Percentiles rank a stretch among this genome's conserved stretches.
These are phyloP conservation scores for Saussurea involucrata DNA, from an alignment of 129 eudicot species.

Conservation along the genomic window DNA sequence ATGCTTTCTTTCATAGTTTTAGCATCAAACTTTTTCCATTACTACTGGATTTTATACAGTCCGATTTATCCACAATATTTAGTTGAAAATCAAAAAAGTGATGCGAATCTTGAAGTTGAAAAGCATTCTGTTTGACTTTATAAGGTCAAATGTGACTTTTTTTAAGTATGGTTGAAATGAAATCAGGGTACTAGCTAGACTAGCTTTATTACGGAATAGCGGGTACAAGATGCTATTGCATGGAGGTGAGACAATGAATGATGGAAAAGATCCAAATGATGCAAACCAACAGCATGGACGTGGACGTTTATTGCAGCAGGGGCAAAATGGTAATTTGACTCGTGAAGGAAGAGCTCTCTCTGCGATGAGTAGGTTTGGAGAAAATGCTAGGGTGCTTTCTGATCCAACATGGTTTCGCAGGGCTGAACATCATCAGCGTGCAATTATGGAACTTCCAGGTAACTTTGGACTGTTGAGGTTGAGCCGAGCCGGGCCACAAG, in stretches of 20 bases:
- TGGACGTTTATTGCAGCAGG: conserved; percentile 29
- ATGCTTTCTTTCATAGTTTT: not conserved
- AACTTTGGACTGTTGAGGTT: not conserved
- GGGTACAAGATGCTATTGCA: conserved; percentile 94
- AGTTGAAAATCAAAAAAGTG: not conserved
- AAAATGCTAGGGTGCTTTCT: conserved; percentile 61
- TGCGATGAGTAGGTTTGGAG: conserved; percentile 79
- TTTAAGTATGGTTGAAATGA: not conserved
- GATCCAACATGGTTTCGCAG: conserved; percentile 71
- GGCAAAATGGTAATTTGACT: conserved; percentile 38
- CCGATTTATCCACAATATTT: conserved; percentile 8
- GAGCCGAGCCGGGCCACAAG: not conserved
- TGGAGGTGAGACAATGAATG: conserved; percentile 72
- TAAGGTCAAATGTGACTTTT: conserved; percentile 14
- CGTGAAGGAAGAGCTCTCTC: conserved; percentile 82
- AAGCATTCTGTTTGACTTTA: not conserved
- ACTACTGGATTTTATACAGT: not conserved
- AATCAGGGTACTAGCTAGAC: conserved; percentile 72
- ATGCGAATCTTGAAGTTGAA: not conserved
- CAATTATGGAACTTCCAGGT: conserved; percentile 60
- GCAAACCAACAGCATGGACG: conserved; percentile 21
- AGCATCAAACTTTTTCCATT: not conserved
- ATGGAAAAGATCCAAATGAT: conserved; percentile 33
- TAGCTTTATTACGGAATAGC: conserved; percentile 57
- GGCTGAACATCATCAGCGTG: conserved; percentile 69